Conservation (phyloP, 495 filamentous ascomycete species). For the Jackrogersella multiformis region DNA sequence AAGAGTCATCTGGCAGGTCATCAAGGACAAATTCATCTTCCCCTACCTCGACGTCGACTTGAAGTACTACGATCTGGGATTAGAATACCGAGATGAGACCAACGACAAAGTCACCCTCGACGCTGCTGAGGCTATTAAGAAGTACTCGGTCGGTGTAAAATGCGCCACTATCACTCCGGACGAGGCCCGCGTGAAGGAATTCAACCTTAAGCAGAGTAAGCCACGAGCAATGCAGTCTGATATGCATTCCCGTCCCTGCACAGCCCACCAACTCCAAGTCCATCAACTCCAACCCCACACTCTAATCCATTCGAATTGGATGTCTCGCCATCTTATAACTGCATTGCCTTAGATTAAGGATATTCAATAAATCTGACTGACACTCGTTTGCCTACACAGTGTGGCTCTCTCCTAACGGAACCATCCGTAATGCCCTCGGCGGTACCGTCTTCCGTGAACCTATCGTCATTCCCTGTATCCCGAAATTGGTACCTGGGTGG, state of each 20-base stretch:
- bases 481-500: slow-evolving; percentile 94
- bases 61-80: slow-evolving; percentile 98
- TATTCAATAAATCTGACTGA: slow-evolving; percentile 21
- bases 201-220: slow-evolving; percentile 96
- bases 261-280: slow-evolving; percentile 9
- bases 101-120: slow-evolving; percentile 95
- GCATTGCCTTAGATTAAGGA: background rate
- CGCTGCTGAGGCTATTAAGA: slow-evolving; percentile 96
- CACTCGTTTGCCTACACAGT: slow-evolving; percentile 58
- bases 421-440: slow-evolving; percentile 93
- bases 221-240: slow-evolving; percentile 14
- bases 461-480: slow-evolving; percentile 92
- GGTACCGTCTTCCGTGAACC: slow-evolving; percentile 98
- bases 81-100: slow-evolving; percentile 94
- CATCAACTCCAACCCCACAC: slow-evolving; percentile 21
- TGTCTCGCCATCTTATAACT: slow-evolving; percentile 8
- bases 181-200: slow-evolving; percentile 95
- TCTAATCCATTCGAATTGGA: background rate
- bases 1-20: slow-evolving; percentile 96
- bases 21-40: slow-evolving; percentile 97
- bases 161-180: slow-evolving; percentile 99
- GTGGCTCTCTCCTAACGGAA: slow-evolving; percentile 99
- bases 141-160: slow-evolving; percentile 98
- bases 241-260: slow-evolving; percentile 21
- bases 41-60: slow-evolving; percentile 96